Base-by-base conservation (phyloP, 2,329 filamentous ascomycete genomes). In the Xylaria polymorpha region DNA sequence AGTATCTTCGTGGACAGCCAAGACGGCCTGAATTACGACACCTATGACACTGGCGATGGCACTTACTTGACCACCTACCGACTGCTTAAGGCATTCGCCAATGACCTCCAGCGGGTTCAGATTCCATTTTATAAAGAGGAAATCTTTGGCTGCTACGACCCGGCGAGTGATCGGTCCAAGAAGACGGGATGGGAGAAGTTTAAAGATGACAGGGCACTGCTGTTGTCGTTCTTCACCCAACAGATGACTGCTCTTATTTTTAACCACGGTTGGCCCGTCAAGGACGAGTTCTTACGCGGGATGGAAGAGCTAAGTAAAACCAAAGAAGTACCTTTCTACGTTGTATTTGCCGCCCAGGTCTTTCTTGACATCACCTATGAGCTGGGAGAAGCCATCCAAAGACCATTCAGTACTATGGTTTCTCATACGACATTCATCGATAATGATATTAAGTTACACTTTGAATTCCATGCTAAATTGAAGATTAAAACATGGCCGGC, bases 331-430 rank as follows among this genome's bases (percentile, higher is more conserved):
- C 73, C 82, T 0, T 77, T 83, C 46, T 79, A 76, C 67, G 74
- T 80, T 9, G 73, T 80, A 1, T 85, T 84, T 64, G 81, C 81
- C 9, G 74, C 78, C 4, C 82, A 84, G 56, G 65, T 82, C 12
- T 81, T 80, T 65, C 78, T 85, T 4, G 83, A 85, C 50, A 80
- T 83, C 41, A 78, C 81, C 15, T 77, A 82, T 64, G 61, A 69
- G 2, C 70, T 83, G 1, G 68, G 79, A 15, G 66, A 67, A 35
- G 12, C 57, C 1, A 65, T 67, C 15, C 41, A 63, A 7, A 35
- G 53, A 10, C 53, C 67, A 0, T 74, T 71, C 22, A 3, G 41
- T 3, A 68, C 64, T 8, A 53, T 77, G 35, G 20, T 63, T 2
- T n/a, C 50, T 12, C 70, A 73, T 43, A 46, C 68, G 15, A 60